Base-by-base conservation (phyloP, 495 filamentous ascomycete species). In the Bathelium albidoporum region DNA sequence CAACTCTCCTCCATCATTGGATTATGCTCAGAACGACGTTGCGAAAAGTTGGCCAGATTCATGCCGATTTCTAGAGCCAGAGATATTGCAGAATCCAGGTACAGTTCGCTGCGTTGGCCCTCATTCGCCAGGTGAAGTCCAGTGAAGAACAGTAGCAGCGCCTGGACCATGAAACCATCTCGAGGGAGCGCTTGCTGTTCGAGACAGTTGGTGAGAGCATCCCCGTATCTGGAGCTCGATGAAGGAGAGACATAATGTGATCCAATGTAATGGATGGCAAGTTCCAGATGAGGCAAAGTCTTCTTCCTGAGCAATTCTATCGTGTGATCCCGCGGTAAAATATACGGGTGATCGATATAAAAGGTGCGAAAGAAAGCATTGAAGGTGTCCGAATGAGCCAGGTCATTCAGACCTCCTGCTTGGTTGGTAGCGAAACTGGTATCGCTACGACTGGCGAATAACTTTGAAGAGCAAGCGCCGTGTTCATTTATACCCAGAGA, bases 121-220 rank as follows among this genome's bases (percentile, higher is more conserved):
- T 92, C 82, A 68, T 87, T 87, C 59, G 80, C 82, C 24, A 87
- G 88, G 71, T 95, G 88, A 22, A 95, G 78, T 1, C 87, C 89
- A 67, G 95, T 85, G 10, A 90, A 81, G 43, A 89, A 79, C 16
- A 95, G 77, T 55, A 95, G 72, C 66, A 92, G 78, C 0, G 89
- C 87, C 73, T 96, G 91, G 2, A 95, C 82, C 62, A 82, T 75
- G 70, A 85, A 90, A 2, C 83, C 86, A 85, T 80, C 29, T 82
- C 74, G 49, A 77, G 82, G 32, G 84, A 83, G 39, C 79, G 77
- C 11, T 81, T 80, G 41, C 67, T 75, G 70, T 61, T 53, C 53
- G 34, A 22, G 59, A 28, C 22, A 65, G 28, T 24, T 62, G 34
- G 26, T 65, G 29, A 55, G 31, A 12, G 22, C 43, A 59, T 55